A percentile compares a stretch with the other conserved stretches of the same genome.
Evolutionary conservation across 495 filamentous ascomycete species (phyloP).

Genomic region (Aspergillus taichungensis): DNA sequence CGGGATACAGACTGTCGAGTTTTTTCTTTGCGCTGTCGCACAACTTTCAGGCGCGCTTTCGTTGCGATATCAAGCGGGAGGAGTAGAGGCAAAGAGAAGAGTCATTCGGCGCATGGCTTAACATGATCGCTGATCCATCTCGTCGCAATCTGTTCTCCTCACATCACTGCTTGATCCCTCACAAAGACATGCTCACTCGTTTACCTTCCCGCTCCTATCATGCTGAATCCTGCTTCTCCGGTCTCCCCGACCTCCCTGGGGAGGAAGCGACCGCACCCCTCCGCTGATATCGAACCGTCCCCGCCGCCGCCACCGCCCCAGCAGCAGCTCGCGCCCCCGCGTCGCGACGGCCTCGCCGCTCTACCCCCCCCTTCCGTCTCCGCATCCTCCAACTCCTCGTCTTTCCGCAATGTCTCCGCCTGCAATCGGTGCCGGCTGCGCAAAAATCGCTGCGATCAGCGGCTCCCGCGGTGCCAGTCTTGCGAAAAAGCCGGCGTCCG

Average conservation of each 20-base stretch:
- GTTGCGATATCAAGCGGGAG: too few species aligned
- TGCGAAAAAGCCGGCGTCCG: slow-evolving; percentile 85
- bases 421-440: slow-evolving; percentile 87
- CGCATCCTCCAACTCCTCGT: slow-evolving; percentile 35
- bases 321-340: slow-evolving; percentile 6
- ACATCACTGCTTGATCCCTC: slow-evolving; percentile 3
- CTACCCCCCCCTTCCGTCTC: slow-evolving; percentile 15
- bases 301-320: slow-evolving; percentile 7
- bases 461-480: slow-evolving; percentile 76
- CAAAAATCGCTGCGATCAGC: slow-evolving; percentile 93
- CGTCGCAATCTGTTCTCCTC: slow-evolving; percentile 7
- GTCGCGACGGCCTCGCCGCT: slow-evolving; percentile 8
- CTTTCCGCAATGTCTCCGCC: slow-evolving; percentile 89
- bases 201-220: slow-evolving; percentile 21
- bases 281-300: slow-evolving; percentile 14
- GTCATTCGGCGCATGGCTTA: slow-evolving; percentile 15
- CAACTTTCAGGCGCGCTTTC: too few species aligned
- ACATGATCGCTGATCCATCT: slow-evolving; percentile 28
- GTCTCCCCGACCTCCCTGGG: slow-evolving; percentile 28
- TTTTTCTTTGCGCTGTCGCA: too few species aligned
- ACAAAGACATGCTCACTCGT: slow-evolving; percentile 32
- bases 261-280: slow-evolving; percentile 35
- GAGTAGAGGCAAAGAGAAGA: neutral
- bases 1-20: slow-evolving; percentile 7
- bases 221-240: slow-evolving; percentile 33